Conservation (phyloP, 192 early-diverging fungal genomes). For the Haplosporangium gracile region DNA sequence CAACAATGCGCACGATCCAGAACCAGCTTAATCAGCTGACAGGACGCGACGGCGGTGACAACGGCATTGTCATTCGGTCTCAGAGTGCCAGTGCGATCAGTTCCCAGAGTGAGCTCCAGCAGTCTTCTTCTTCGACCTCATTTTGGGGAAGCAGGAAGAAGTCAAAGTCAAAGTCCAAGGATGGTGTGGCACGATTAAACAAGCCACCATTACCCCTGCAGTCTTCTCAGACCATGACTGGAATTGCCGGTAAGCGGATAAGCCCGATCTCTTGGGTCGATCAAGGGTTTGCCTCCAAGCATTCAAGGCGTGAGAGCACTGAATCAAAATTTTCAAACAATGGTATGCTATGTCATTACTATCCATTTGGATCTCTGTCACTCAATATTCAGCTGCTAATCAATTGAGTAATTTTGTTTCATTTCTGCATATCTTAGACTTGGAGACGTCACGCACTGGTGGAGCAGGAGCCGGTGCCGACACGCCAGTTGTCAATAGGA, state of each 20-base stretch:
- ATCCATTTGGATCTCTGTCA: not conserved
- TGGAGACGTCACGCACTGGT: not conserved
- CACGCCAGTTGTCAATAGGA: not conserved
- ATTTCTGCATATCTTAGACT: not conserved
- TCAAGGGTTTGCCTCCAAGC: constrained; percentile 46
- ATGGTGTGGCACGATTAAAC: constrained; percentile 19
- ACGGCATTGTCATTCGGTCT: constrained; percentile 20
- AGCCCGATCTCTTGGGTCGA: constrained; percentile 55
- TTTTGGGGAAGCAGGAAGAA: constrained; percentile 42
- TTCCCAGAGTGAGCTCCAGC: constrained; percentile 40
- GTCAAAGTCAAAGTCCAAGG: constrained; percentile 37
- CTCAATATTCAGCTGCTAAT: not conserved
- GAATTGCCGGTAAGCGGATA: constrained; percentile 42
- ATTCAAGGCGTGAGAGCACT: constrained; percentile 60
- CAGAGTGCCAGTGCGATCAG: constrained; percentile 49
- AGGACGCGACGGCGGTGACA: constrained; percentile 10
- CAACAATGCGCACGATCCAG: constrained; percentile 50
- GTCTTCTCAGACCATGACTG: constrained; percentile 39
- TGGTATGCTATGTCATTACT: constrained; percentile 13
- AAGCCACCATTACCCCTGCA: constrained; percentile 45
- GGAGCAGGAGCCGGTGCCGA: not conserved
- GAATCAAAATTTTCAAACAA: constrained; percentile 60
- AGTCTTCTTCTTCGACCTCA: constrained; percentile 20
- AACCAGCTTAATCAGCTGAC: constrained; percentile 31
- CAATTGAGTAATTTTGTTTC: not conserved